These are phyloP conservation scores for Isoetes engelmannii DNA, from an alignment of 83 land plant species.

Conservation along the genomic window DNA sequence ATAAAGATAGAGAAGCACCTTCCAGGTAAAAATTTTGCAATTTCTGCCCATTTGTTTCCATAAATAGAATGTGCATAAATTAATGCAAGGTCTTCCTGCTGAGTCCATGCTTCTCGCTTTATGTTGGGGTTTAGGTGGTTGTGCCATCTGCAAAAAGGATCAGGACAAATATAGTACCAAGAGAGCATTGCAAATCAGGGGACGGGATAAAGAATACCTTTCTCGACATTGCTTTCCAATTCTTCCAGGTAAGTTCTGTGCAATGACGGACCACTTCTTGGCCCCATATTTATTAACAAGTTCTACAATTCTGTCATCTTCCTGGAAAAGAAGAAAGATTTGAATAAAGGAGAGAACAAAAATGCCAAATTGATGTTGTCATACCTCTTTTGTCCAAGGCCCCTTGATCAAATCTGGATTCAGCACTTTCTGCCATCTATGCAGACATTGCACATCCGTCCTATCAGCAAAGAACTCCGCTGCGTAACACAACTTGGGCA, in stretches of 20 bases:
- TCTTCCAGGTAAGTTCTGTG: slow-evolving; percentile 46
- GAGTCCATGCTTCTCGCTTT: slow-evolving; percentile 77
- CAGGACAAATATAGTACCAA: too few species aligned
- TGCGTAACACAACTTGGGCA: slow-evolving; percentile 23
- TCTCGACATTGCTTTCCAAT: slow-evolving; percentile 77
- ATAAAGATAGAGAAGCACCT: slow-evolving; percentile 30
- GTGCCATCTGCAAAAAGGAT: slow-evolving; percentile 61
- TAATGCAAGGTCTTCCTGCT: slow-evolving; percentile 67
- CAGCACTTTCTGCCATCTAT: slow-evolving; percentile 94
- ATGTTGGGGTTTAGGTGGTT: slow-evolving; percentile 83
- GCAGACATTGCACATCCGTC: slow-evolving; percentile 90
- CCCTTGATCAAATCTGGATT: slow-evolving; percentile 93
- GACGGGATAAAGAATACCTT: slow-evolving; percentile 17
- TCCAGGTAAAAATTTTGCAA: slow-evolving; percentile 76
- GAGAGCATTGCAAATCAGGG: too few species aligned
- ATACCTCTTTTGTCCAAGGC: slow-evolving; percentile 88
- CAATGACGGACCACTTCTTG: slow-evolving; percentile 66
- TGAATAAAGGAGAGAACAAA: neutral
- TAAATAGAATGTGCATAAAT: slow-evolving; percentile 60
- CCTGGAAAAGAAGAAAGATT: neutral
- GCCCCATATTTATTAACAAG: slow-evolving; percentile 50
- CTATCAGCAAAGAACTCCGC: slow-evolving; percentile 77
- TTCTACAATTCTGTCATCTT: slow-evolving; percentile 19
- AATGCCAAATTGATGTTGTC: neutral
- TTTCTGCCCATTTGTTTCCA: slow-evolving; percentile 94